These are phyloP conservation scores for Friedmanniomyces simplex DNA, from an alignment of 495 filamentous ascomycete species.

Conservation along the genomic window DNA sequence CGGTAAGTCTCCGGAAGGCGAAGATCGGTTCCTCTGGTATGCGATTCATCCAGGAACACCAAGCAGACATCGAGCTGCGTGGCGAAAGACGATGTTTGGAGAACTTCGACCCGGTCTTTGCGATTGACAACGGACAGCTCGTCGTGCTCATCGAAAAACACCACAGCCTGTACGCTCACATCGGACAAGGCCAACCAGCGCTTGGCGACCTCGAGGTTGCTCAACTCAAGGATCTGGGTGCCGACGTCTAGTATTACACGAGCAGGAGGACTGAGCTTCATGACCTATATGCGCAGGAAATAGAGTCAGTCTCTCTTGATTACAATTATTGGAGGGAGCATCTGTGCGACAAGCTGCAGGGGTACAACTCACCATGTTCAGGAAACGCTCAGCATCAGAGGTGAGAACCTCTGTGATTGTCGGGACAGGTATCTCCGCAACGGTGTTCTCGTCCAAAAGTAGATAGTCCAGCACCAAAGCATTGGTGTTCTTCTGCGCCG, in stretches of 20 bases:
- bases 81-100: constrained; percentile 51
- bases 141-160: constrained; percentile 42
- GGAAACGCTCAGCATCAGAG: constrained; percentile 34
- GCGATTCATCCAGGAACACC: constrained; percentile 65
- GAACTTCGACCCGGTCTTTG: constrained; percentile 36
- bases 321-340: no score
- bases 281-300: no score
- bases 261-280: constrained; percentile 30
- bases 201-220: constrained; percentile 44
- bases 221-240: constrained; percentile 58
- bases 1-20: constrained; percentile 48
- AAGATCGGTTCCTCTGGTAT: constrained; percentile 67
- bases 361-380: no score
- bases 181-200: constrained; percentile 39
- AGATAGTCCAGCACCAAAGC: constrained; percentile 51
- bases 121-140: constrained; percentile 39
- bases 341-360: no score
- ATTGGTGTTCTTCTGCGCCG: constrained; percentile 50
- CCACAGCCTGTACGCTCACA: constrained; percentile 29
- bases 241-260: constrained; percentile 64
- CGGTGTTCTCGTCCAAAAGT: constrained; percentile 44
- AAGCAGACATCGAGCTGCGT: constrained; percentile 52
- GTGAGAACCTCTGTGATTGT: background rate
- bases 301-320: no score
- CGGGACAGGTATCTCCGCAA: constrained; percentile 19